Base-by-base conservation (phyloP, 441 rosid species). In the Brassica hybrid region DNA sequence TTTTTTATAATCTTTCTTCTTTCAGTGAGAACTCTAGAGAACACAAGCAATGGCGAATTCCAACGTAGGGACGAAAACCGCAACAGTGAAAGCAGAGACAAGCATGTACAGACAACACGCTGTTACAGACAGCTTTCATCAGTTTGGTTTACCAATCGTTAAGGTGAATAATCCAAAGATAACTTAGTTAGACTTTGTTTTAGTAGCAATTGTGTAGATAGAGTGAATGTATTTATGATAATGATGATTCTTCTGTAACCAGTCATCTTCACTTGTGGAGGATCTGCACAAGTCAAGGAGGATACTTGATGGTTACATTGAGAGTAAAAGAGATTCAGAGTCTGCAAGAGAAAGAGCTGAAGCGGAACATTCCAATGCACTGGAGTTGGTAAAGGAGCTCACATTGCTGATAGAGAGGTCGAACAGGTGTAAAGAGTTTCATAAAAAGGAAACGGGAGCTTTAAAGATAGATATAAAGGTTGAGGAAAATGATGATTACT, bases 71-170 rank as follows among this genome's bases (percentile, higher is more conserved):
- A 85, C 83, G 79, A 84, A 83, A 83, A 72, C 27, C 14, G 89
- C 87, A 66, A 62, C 90, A 6, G 90, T 87, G 63, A 86, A 78
- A 80, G 88, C 86, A 67, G 81, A 89, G 58, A 69, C 84, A 62
- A 80, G 67, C 76, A 71, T 77, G 75, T 81, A 80, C 13, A 87
- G 88, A 61, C 87, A 83, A 43, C 83, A 82, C 71, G 60, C 85
- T 84, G 73, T 72, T 66, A 85, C 75, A 32, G 77, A 69, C 50
- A 77, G 69, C 67, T 76, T 82, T 67, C 2, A 80, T 75, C 85
- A 76, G 17, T 61, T 69, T 62, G 84, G 81, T n/a, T 75, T 76
- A 12, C 74, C 85, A 7, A 82, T 83, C 86, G 91, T 87, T 79
- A 64, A 30, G 61, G 76, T 43, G 54, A n/a, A n/a, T n/a, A 64